Evolutionary conservation across 495 filamentous ascomycete species (phyloP), one percentile per base, ranked within the genome.

Genomic region (Penicillium cosmopolitanum): DNA sequence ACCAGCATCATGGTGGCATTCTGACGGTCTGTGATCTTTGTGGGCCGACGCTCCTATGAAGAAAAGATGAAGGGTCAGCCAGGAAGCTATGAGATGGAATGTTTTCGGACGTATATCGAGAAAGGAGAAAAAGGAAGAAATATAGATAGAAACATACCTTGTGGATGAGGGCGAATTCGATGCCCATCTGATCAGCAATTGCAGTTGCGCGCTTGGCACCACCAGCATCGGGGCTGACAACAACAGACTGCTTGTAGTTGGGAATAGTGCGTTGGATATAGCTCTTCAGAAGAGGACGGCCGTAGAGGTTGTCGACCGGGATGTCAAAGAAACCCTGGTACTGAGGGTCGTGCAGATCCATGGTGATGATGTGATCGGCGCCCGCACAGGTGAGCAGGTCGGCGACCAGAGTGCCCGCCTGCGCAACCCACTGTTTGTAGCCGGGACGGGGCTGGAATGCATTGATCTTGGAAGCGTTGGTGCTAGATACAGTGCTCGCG

Each of bases 311-410:
- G 69, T 98, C 95, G 52, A 98, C 96, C 1, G 93, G 94, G 53
- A 98, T 97, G 68, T 98, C 95, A 66, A 98, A 98, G 81, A 96
- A 98, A 48, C 95, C 95, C 73, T 98, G 95, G 70, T 98, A 98
- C 74, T 98, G 96, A 60, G 96, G 93, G 71, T 98, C 95, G 69
- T 98, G 95, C 54, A 98, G 81, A 72, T 98, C 95, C 86, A 84
- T 94, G 3, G 95, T 98, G 67, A 98, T 92, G 71, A 98, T 77
- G 74, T 98, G 95, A 76, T 98, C 96, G 21, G 95, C 92, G 53
- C 95, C 95, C 60, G 95, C 95, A 72, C 93, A 97, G 42, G 92
- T 97, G 56, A 98, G 77, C 52, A 98, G 84, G 71, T 97, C 93
- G 21, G 95, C 95, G 19, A 98, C 90, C 62, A 98, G 82, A 16